phyloP scores from a whole-genome alignment of 495 filamentous ascomycete genomes.

The Aspergillus conjunctus region DNA sequence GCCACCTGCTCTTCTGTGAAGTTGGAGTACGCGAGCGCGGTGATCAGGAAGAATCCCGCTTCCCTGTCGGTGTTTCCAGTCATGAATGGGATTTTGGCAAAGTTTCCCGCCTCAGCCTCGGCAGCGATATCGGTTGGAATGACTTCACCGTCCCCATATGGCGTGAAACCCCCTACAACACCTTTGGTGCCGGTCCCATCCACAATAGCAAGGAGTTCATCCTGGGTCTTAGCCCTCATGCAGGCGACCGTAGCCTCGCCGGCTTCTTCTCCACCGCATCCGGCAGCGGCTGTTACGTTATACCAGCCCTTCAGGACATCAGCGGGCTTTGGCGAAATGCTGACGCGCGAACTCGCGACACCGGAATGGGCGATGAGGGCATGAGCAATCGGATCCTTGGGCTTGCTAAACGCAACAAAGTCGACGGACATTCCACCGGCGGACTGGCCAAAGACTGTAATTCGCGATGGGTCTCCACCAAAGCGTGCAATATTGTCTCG shows the following conservation, averaged over 20 bases:
- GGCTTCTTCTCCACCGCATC: constrained; percentile 34
- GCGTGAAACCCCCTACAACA: constrained; percentile 5
- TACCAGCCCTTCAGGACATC: constrained; percentile 32
- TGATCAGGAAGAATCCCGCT: constrained; percentile 18
- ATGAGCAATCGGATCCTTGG: constrained; percentile 34
- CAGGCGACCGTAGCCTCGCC: constrained; percentile 41
- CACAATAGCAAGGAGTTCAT: constrained; percentile 35
- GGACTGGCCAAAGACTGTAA: constrained; percentile 38
- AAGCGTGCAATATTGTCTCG: constrained; percentile 34
- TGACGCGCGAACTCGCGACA: constrained; percentile 18
- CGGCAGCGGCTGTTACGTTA: constrained; percentile 38
- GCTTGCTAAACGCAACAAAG: constrained; percentile 28
- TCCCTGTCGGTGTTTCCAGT: constrained; percentile 16
- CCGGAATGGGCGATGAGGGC: constrained; percentile 30
- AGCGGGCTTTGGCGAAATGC: constrained; percentile 1
- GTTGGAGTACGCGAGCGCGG: constrained; percentile 9
- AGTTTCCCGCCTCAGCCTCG: constrained; percentile 9
- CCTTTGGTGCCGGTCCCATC: background rate
- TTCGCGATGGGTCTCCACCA: constrained; percentile 36
- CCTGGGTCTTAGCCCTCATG: constrained; percentile 40
- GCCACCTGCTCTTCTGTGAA: constrained; percentile 8
- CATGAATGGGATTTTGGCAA: constrained; percentile 20
- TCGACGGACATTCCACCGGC: constrained; percentile 32
- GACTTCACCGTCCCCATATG: constrained; percentile 16
- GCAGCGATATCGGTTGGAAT: constrained; percentile 7